A percentile compares a stretch with the other conserved stretches of the same genome.
Conservation (phyloP, 805 yeast species). For the Wickerhamiella spandovensis region DNA sequence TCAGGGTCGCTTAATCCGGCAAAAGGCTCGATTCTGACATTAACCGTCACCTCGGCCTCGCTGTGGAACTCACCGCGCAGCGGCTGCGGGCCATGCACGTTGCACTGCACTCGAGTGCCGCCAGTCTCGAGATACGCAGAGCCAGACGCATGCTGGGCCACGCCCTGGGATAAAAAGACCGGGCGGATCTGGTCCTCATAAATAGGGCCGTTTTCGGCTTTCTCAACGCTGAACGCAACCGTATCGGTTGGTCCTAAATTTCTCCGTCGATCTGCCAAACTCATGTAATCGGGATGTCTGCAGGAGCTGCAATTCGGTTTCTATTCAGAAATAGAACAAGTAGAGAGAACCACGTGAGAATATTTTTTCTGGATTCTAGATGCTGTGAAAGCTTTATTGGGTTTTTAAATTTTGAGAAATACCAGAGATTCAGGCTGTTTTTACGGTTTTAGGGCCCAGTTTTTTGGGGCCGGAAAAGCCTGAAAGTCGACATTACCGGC, state of each 20-base stretch:
- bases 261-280: slow-evolving; percentile 60
- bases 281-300: slow-evolving; percentile 10
- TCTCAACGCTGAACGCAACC: slow-evolving; percentile 31
- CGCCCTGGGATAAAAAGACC: slow-evolving; percentile 50
- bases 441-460: too few species aligned
- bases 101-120: slow-evolving; percentile 44
- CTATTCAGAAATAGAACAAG: too few species aligned
- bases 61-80: slow-evolving; percentile 58
- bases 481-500: too few species aligned
- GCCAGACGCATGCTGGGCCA: slow-evolving; percentile 63
- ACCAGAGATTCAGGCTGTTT: too few species aligned
- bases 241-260: slow-evolving; percentile 71
- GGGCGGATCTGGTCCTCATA: slow-evolving; percentile 22
- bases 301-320: not conserved
- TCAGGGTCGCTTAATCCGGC: slow-evolving; percentile 26
- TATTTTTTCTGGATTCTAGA: too few species aligned
- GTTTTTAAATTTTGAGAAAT: too few species aligned
- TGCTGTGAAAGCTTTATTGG: too few species aligned
- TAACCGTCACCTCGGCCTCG: slow-evolving; percentile 52
- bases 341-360: too few species aligned
- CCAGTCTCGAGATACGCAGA: slow-evolving; percentile 67
- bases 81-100: slow-evolving; percentile 85
- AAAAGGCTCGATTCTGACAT: slow-evolving; percentile 40
- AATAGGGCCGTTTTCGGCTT: slow-evolving; percentile 9
- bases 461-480: too few species aligned